Percentiles rank a stretch among this genome's conserved stretches.
phyloP scores from a whole-genome alignment of 192 early-diverging fungal genomes.

The Coemansia sp. region DNA sequence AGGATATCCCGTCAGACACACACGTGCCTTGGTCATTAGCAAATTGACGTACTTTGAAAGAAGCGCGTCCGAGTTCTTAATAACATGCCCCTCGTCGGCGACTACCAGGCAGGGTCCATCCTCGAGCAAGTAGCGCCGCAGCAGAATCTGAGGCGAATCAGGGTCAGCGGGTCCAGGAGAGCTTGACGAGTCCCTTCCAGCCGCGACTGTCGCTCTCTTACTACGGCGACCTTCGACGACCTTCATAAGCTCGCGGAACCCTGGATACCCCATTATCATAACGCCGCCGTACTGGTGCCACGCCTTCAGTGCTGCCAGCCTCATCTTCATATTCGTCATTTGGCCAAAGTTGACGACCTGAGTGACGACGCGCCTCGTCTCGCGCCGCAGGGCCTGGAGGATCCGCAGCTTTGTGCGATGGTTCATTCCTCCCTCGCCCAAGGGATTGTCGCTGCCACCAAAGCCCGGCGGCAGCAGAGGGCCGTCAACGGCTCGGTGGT shows the following conservation, averaged over 20 bases:
- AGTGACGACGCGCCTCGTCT: conserved; percentile 30
- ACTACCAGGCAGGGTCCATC: conserved; percentile 75
- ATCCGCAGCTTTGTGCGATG: neutral
- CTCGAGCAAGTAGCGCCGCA: conserved; percentile 53
- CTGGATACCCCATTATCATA: conserved; percentile 68
- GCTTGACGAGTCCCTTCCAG: neutral
- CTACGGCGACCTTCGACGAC: neutral
- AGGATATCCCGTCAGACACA: conserved; percentile 84
- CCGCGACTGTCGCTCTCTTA: neutral
- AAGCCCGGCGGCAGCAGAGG: conserved; percentile 23
- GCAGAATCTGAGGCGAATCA: neutral
- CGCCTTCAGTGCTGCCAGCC: conserved; percentile 40
- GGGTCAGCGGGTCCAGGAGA: neutral
- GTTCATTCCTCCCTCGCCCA: neutral
- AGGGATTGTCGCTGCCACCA: neutral
- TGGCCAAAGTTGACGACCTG: conserved; percentile 58
- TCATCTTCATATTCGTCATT: conserved; percentile 1
- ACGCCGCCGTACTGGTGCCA: conserved; percentile 73
- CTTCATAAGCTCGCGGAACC: conserved; percentile 60
- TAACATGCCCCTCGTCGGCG: conserved; percentile 83
- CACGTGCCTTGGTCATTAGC: conserved; percentile 62
- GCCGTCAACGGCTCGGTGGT: conserved; percentile 14
- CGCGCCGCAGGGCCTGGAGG: conserved; percentile 10
- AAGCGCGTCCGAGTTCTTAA: conserved; percentile 61
- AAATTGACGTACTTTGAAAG: conserved; percentile 25